Evolutionary conservation across 768 basidiomycete species (phyloP).

Genomic region (Tubosaeta sp.): DNA sequence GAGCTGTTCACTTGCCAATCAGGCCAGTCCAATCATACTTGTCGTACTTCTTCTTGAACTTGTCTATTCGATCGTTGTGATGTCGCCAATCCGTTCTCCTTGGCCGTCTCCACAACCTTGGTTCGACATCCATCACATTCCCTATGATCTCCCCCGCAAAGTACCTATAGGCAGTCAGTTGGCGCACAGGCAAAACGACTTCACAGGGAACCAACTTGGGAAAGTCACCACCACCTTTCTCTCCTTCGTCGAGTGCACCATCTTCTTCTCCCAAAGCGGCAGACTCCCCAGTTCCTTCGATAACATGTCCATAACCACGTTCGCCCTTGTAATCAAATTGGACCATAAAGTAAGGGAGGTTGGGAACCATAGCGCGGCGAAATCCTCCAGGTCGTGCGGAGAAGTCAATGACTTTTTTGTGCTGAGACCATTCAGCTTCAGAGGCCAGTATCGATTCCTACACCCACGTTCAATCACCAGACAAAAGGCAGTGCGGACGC

Average conservation of each 20-base stretch:
- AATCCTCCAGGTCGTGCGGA: slow-evolving; percentile 87
- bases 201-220: slow-evolving; percentile 54
- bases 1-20: slow-evolving; percentile 40
- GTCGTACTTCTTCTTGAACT: slow-evolving; percentile 72
- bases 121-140: slow-evolving; percentile 82
- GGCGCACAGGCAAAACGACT: not conserved
- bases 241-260: slow-evolving; percentile 73
- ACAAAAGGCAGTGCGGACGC: not conserved
- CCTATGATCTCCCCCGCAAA: slow-evolving; percentile 96
- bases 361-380: slow-evolving; percentile 91
- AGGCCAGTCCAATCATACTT: slow-evolving; percentile 80
- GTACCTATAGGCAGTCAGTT: slow-evolving; percentile 50
- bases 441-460: slow-evolving; percentile 92
- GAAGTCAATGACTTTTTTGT: slow-evolving; percentile 96
- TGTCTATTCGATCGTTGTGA: slow-evolving; percentile 64
- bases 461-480: slow-evolving; percentile 2
- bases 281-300: slow-evolving; percentile 80
- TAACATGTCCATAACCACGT: slow-evolving; percentile 97
- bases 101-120: slow-evolving; percentile 81
- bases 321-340: slow-evolving; percentile 98
- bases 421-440: slow-evolving; percentile 97
- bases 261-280: slow-evolving; percentile 58
- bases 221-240: slow-evolving; percentile 89
- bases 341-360: slow-evolving; percentile 98
- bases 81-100: slow-evolving; percentile 63